Base-by-base conservation (phyloP, 176 grass and related monocot genomes). In the Eleusine coracana region DNA sequence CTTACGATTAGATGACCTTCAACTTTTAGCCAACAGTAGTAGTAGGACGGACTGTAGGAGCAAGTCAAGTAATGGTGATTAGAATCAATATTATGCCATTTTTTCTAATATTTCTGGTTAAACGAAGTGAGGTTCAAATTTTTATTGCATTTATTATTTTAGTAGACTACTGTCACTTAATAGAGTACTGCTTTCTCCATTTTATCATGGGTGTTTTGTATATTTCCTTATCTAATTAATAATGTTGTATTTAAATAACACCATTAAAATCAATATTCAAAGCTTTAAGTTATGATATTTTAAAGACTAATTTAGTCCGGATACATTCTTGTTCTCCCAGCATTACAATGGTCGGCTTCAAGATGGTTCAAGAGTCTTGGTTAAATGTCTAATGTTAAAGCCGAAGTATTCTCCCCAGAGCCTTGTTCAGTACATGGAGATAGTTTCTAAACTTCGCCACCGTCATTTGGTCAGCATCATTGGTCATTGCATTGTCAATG, bases 391-490 rank as follows among this genome's bases (percentile, higher is more conserved):
- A 77, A 96, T 74, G 67, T 71, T 90, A 34, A 96, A 94, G 73
- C 87, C 78, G 0, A 99, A 99, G 70, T 87, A 96, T 80, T 89
- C 91, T 42, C 69, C 63, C 40, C 96, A 85, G 59, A 92, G 70
- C 70, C 80, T 96, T 36, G 65, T 78, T 42, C 93, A 92, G 61
- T 96, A 92, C 70, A 90, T 96, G 91, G 91, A 94, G n/a, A 87
- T 89, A 23, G 70, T 99, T 55, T 90, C 93, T 1, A 99, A 87
- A 34, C 81, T 99, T 67, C 86, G 89, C 16, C 93, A 99, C 64
- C 87, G 83, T 38, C 91, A 99, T 90, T 86, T 99, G 83, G 91
- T 94, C 87, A 92, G 91, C 83, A 96, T 92, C 56, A 84, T 94
- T 74, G 96, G 96, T 31, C 87, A 96, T 52, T 96, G 96, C 55